Evolutionary conservation across 148 eudicot genomes (phyloP).

Genomic region (Camellia japonica): DNA sequence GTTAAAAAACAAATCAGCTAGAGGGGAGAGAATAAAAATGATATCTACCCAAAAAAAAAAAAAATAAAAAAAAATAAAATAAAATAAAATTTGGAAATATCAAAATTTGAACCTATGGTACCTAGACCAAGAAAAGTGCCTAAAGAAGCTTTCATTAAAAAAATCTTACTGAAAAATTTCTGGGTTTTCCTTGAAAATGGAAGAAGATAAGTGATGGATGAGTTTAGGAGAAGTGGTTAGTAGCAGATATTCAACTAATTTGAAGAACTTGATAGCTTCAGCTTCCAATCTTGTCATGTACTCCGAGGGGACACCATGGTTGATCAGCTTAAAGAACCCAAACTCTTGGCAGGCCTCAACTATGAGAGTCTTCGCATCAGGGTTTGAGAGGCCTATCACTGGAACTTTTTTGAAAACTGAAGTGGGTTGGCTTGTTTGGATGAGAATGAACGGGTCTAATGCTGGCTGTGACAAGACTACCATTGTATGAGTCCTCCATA

Average conservation of each 20-base stretch:
- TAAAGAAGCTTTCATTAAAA: too few species aligned
- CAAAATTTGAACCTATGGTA: too few species aligned
- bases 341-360: conserved; percentile 66
- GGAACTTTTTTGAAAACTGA: conserved; percentile 31
- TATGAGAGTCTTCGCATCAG: conserved; percentile 32
- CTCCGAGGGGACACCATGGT: conserved; percentile 54
- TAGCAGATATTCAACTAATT: conserved; percentile 53
- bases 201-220: conserved; percentile 1
- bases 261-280: conserved; percentile 57
- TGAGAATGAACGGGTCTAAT: conserved; percentile 7
- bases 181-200: conserved; percentile 20
- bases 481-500: not conserved
- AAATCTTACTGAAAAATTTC: conserved; percentile 27
- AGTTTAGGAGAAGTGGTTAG: conserved; percentile 25
- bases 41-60: not conserved
- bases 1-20: too few species aligned
- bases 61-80: too few species aligned
- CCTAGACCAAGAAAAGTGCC: too few species aligned
- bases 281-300: conserved; percentile 36
- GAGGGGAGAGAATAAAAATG: not conserved
- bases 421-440: conserved; percentile 11
- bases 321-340: conserved; percentile 68
- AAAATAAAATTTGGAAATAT: too few species aligned
- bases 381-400: conserved; percentile 43
- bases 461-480: conserved; percentile 12